Evolutionary conservation across 805 yeast species (phyloP), one percentile per base, ranked within the genome.

Genomic region (Spencermartinsiella europaea): DNA sequence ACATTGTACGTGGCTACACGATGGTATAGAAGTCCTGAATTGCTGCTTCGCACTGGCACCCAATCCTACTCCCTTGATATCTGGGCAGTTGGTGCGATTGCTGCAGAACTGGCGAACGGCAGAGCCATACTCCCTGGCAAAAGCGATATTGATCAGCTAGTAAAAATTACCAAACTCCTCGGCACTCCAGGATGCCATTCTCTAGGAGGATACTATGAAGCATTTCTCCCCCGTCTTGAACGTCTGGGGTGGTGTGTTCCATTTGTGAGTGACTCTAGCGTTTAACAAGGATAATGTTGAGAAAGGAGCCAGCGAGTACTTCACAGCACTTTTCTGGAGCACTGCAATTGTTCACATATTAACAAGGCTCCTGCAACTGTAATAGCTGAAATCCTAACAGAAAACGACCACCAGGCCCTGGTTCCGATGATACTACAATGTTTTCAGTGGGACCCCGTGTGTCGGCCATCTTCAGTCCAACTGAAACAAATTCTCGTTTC

Each of bases 1-100:
- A 85, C 97, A 0, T 78, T 88, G 1, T 91, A 90, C 61, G 97
- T 91, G 16, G 96, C 95, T 1, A 91, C 98, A 1, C 71, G 97
- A 51, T 91, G 99, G 99, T 91, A 91, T 64, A 72, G 97, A 46
- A 90, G 97, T 0, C 99, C 99, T 0, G 99, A 91, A 61, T 69
- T 91, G 45, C 68, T 91, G 15, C 76, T 86, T 51, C 90, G 90
- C 0, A 79, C 90, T 0, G 74, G 77, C 40, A 83, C 79, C 60
- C 91, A 91, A 60, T 80, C 93, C 0, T 80, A 79, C 2, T 87
- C 89, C 0, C 78, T 91, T 5, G 98, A 91, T 65, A 70, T 87
- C 10, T 91, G 98, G 98, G 91, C 97, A 0, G 82, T 87, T 4
- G 97, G 96, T 1, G 78, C 89, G 21, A 83, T 90, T 10, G 86